Percentiles rank a stretch among this genome's conserved stretches.
These are phyloP conservation scores for Diaporthe sp. DNA, from an alignment of 2,329 filamentous ascomycete genomes.

Conservation along the genomic window DNA sequence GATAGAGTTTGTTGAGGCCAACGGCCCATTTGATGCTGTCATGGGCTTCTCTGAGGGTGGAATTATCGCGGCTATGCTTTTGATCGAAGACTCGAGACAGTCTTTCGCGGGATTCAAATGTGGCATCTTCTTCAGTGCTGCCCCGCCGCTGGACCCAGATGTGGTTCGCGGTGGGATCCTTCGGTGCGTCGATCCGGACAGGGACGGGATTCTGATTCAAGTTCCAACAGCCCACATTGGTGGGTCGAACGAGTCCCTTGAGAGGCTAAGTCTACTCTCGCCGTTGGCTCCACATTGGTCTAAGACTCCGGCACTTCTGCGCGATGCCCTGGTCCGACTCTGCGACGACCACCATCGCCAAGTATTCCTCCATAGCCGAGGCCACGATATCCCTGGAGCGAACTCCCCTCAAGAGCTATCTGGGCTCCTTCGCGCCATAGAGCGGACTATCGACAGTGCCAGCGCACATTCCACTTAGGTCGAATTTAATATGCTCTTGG, in stretches of 20 bases:
- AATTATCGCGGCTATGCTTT: constrained; percentile 48
- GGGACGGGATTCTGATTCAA: constrained; percentile 43
- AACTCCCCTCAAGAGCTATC: constrained; percentile 43
- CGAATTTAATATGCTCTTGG: not conserved
- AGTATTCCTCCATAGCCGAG: constrained; percentile 44
- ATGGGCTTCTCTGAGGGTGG: constrained; percentile 50
- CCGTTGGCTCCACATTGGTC: constrained; percentile 28
- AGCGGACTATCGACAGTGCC: constrained; percentile 45
- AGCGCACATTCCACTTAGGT: not conserved
- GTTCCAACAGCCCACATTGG: constrained; percentile 47
- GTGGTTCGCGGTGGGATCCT: constrained; percentile 43
- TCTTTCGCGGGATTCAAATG: constrained; percentile 47
- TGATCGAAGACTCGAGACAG: constrained; percentile 46
- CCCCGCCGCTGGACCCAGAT: constrained; percentile 46
- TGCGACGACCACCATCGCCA: constrained; percentile 41
- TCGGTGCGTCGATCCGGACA: constrained; percentile 44
- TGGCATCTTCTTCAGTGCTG: constrained; percentile 49
- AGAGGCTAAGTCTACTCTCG: constrained; percentile 26
- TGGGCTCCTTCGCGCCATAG: constrained; percentile 44
- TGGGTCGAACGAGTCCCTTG: constrained; percentile 40
- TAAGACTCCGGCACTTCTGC: constrained; percentile 36
- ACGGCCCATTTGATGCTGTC: constrained; percentile 47
- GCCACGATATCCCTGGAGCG: constrained; percentile 46
- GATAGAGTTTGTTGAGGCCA: constrained; percentile 29
- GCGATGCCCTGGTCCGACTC: constrained; percentile 41